Conservation (phyloP, 2,329 filamentous ascomycete genomes). For the Davidsoniella australis region DNA sequence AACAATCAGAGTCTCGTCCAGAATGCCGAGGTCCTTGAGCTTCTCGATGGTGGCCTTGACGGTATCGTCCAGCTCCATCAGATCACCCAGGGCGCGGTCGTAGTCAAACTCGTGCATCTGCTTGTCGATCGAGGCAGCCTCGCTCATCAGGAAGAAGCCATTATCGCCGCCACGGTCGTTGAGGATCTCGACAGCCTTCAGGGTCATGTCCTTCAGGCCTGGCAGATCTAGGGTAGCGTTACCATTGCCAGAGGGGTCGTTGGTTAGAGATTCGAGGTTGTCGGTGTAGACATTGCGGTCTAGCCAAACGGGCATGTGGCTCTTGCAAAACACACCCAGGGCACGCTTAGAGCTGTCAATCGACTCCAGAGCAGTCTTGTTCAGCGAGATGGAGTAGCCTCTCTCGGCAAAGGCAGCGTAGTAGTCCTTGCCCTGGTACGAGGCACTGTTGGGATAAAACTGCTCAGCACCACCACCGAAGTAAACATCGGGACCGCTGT, state of each 20-base stretch:
- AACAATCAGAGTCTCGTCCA: constrained; percentile 62
- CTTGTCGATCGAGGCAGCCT: constrained; percentile 76
- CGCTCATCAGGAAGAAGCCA: constrained; percentile 78
- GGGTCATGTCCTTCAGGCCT: constrained; percentile 75
- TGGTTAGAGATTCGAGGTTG: constrained; percentile 48
- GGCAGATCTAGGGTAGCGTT: constrained; percentile 56
- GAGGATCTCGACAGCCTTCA: constrained; percentile 73
- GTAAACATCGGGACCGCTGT: constrained; percentile 59
- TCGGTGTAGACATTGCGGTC: constrained; percentile 66
- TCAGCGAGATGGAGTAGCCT: constrained; percentile 54
- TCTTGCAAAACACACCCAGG: constrained; percentile 61
- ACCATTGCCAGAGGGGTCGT: constrained; percentile 50
- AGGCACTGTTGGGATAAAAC: constrained; percentile 48
- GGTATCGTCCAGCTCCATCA: constrained; percentile 74
- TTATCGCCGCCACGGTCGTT: constrained; percentile 45
- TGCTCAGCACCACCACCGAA: constrained; percentile 73
- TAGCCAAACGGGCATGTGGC: constrained; percentile 68
- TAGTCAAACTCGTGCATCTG: constrained; percentile 80
- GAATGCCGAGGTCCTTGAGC: constrained; percentile 45
- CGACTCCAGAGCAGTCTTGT: constrained; percentile 52
- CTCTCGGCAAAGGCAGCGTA: constrained; percentile 59
- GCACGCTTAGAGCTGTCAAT: constrained; percentile 42
- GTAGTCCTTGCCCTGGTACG: constrained; percentile 58
- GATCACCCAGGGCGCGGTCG: constrained; percentile 67
- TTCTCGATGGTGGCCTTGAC: constrained; percentile 57